These are phyloP conservation scores for Boletus reticuloceps DNA, from an alignment of 768 basidiomycete species.

Conservation along the genomic window DNA sequence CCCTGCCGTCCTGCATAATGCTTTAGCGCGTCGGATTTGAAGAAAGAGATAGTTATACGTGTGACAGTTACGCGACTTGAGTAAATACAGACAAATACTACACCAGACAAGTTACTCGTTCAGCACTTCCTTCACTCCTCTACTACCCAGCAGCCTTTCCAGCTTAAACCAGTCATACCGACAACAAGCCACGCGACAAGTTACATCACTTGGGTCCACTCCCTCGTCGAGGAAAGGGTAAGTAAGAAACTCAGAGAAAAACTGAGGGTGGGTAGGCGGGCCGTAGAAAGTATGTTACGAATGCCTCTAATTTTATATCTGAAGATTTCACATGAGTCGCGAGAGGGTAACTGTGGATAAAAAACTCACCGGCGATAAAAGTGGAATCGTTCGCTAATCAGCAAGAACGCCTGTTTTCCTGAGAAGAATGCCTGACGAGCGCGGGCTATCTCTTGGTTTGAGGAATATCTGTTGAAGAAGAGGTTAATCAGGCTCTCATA, in stretches of 20 bases:
- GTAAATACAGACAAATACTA: constrained; percentile 12
- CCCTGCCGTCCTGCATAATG: constrained; percentile 76
- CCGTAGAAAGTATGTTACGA: constrained; percentile 89
- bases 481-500: not conserved
- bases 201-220: constrained; percentile 86
- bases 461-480: constrained; percentile 65
- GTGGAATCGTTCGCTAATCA: constrained; percentile 97
- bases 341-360: not conserved
- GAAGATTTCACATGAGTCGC: not conserved
- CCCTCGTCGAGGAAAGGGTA: constrained; percentile 90
- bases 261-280: constrained; percentile 86
- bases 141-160: constrained; percentile 63
- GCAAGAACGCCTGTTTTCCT: constrained; percentile 80
- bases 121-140: constrained; percentile 19
- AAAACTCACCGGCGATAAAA: constrained; percentile 78
- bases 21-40: not conserved
- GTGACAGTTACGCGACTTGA: not conserved
- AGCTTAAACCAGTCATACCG: constrained; percentile 87
- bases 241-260: constrained; percentile 86
- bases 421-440: constrained; percentile 92
- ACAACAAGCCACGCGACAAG: constrained; percentile 75
- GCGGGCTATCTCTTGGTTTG: constrained; percentile 91
- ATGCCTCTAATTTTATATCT: constrained; percentile 94
- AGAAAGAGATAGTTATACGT: not conserved
- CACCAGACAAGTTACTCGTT: not conserved